Conservation (phyloP, 768 basidiomycete genomes). For the Pisolithus tinctorius region DNA sequence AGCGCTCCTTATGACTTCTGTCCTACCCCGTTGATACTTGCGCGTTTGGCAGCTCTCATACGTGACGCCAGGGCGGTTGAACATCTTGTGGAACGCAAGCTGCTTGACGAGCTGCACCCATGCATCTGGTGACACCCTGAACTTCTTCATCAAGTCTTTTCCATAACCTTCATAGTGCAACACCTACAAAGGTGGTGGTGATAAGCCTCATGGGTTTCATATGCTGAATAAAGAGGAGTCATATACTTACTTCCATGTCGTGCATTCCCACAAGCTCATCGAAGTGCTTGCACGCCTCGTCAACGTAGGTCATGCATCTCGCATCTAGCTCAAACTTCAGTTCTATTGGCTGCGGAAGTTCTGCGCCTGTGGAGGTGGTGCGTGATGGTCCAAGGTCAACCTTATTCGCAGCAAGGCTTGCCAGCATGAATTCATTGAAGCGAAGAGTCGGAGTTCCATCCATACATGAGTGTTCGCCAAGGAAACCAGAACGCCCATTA, state of each 20-base stretch:
- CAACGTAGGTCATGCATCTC: slow-evolving; percentile 45
- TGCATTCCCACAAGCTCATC: slow-evolving; percentile 71
- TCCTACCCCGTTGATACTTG: slow-evolving; percentile 84
- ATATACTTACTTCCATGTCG: slow-evolving; percentile 59
- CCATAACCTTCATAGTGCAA: slow-evolving; percentile 87
- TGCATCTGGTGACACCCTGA: slow-evolving; percentile 85
- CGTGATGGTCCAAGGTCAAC: slow-evolving; percentile 62
- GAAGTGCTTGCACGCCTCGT: slow-evolving; percentile 58
- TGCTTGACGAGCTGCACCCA: slow-evolving; percentile 96
- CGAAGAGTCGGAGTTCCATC: slow-evolving; percentile 95
- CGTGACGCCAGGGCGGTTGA: slow-evolving; percentile 63
- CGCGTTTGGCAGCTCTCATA: slow-evolving; percentile 96
- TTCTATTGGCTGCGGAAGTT: slow-evolving; percentile 56
- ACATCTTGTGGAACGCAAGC: slow-evolving; percentile 89
- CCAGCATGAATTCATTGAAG: slow-evolving; percentile 90
- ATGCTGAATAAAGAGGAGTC: not conserved
- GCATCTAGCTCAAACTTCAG: slow-evolving; percentile 64
- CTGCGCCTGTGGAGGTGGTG: slow-evolving; percentile 24
- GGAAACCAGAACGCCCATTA: slow-evolving; percentile 90
- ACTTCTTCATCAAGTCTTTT: slow-evolving; percentile 76
- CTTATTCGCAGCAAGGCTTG: slow-evolving; percentile 63
- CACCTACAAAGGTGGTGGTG: slow-evolving; percentile 35
- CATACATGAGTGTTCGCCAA: slow-evolving; percentile 83
- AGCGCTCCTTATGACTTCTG: slow-evolving; percentile 89
- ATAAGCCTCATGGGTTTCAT: slow-evolving; percentile 8